phyloP scores from a whole-genome alignment of 331 rosid species.

The Rosa hybrid region DNA sequence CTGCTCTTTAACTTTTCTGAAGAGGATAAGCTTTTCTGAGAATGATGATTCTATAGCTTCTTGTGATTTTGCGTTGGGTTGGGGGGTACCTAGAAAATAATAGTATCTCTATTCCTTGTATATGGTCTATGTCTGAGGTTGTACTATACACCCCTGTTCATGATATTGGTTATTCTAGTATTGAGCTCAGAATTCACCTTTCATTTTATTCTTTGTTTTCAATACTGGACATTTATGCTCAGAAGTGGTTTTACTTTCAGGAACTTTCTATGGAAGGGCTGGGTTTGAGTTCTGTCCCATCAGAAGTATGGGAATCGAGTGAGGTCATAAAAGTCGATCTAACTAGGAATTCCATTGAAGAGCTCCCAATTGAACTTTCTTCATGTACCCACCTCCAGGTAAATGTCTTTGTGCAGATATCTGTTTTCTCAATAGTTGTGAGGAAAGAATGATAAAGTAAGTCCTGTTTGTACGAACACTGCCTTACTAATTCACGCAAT shows the following conservation, averaged over 20 bases:
- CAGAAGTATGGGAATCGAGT: constrained; percentile 81
- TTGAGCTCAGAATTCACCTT: constrained; percentile 6
- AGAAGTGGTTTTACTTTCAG: constrained; percentile 42
- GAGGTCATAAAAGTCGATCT: constrained; percentile 71
- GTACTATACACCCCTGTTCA: not conserved
- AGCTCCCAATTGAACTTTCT: constrained; percentile 81
- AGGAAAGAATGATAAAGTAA: constrained; percentile 12
- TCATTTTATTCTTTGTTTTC: not conserved
- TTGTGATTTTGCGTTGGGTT: not conserved
- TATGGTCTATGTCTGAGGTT: constrained; percentile 1
- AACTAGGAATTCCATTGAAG: constrained; percentile 79
- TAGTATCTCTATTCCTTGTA: not conserved
- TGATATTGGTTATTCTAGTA: not conserved
- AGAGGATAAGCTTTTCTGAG: not conserved
- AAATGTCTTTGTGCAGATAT: constrained; percentile 24
- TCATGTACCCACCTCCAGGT: constrained; percentile 83
- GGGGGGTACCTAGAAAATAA: constrained; percentile 3
- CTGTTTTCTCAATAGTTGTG: not conserved
- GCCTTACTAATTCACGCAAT: not conserved
- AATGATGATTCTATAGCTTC: constrained; percentile 13
- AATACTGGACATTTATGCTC: constrained; percentile 4
- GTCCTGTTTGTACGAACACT: not conserved
- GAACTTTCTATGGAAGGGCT: constrained; percentile 81
- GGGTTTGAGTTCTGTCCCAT: constrained; percentile 74
- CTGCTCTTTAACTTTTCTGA: constrained; percentile 12